phyloP scores from a whole-genome alignment of 345 rosid species.

The Abelmoschus esculentus region DNA sequence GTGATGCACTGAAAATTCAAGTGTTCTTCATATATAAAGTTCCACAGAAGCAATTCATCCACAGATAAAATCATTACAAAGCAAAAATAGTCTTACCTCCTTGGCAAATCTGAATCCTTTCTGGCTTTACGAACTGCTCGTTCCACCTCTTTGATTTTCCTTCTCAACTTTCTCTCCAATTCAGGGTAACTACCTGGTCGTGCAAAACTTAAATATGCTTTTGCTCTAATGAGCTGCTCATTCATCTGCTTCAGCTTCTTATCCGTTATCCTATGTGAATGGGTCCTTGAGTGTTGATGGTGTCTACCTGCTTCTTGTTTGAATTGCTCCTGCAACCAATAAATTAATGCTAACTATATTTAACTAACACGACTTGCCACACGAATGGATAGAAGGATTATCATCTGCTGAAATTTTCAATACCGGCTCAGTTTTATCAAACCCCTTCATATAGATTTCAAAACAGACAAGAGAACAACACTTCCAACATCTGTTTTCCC shows the following conservation, averaged over 20 bases:
- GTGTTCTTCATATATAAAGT: slow-evolving; percentile 12
- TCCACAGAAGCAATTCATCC: not conserved
- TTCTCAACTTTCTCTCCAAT: slow-evolving; percentile 62
- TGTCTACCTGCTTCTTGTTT: slow-evolving; percentile 18
- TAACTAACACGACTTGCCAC: not conserved
- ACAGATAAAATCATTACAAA: not conserved
- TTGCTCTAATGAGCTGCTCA: slow-evolving; percentile 78
- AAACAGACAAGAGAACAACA: not conserved
- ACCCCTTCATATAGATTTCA: not conserved
- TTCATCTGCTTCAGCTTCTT: slow-evolving; percentile 57
- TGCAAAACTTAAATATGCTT: slow-evolving; percentile 51
- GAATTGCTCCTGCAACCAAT: slow-evolving; percentile 36
- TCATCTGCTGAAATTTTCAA: not conserved
- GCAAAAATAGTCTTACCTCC: slow-evolving; percentile 38
- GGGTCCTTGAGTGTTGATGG: slow-evolving; percentile 25
- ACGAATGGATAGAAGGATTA: not conserved
- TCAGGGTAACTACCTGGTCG: slow-evolving; percentile 65
- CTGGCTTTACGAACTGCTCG: slow-evolving; percentile 46
- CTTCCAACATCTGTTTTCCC: not conserved
- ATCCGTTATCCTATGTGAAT: slow-evolving; percentile 32
- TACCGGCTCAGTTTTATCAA: not conserved
- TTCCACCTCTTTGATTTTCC: slow-evolving; percentile 63
- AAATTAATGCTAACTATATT: not conserved
- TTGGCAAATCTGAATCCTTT: slow-evolving; percentile 70
- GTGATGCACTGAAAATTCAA: slow-evolving; percentile 52